A percentile compares a stretch with the other conserved stretches of the same genome.
Evolutionary conservation across 441 rosid species (phyloP).

Genomic region (Populus hybrid): DNA sequence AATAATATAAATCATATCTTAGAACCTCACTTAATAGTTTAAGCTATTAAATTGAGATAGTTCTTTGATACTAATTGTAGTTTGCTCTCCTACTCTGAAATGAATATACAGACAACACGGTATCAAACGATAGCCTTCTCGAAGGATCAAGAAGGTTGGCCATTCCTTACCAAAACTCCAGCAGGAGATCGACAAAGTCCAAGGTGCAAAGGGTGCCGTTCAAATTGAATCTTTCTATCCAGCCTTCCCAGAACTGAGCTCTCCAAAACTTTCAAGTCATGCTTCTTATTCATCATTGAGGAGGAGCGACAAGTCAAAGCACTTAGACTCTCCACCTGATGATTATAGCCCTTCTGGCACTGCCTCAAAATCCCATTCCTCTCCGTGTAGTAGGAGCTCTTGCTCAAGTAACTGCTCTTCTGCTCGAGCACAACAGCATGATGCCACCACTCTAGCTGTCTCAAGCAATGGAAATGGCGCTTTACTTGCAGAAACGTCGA

Average conservation of each 20-base stretch:
- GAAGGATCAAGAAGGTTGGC: slow-evolving; percentile 34
- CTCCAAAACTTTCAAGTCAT: slow-evolving; percentile 23
- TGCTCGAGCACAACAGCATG: slow-evolving; percentile 29
- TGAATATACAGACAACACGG: slow-evolving; percentile 41
- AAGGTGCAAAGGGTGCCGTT: slow-evolving; percentile 40
- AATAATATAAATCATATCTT: no score
- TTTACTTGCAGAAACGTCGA: slow-evolving; percentile 30
- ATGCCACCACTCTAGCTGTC: slow-evolving; percentile 7
- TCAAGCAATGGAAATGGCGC: slow-evolving; percentile 23
- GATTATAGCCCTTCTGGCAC: slow-evolving; percentile 14
- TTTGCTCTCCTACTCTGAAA: slow-evolving; percentile 52
- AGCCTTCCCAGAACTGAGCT: slow-evolving; percentile 42
- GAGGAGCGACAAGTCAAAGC: slow-evolving; percentile 8
- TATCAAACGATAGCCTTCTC: slow-evolving; percentile 32
- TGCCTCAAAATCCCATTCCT: slow-evolving; percentile 29
- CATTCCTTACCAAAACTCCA: slow-evolving; percentile 35
- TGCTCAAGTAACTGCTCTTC: slow-evolving; percentile 38
- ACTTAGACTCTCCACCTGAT: slow-evolving; percentile 19
- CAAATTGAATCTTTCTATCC: slow-evolving; percentile 43
- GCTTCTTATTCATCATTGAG: slow-evolving; percentile 19
- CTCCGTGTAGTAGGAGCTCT: slow-evolving; percentile 40
- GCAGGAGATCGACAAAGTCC: slow-evolving; percentile 29
- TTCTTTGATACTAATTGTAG: slow-evolving; percentile 23
- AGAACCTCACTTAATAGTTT: no score
- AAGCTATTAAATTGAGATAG: no score